phyloP scores from a whole-genome alignment of 495 filamentous ascomycete species.

The Annulohypoxylon nitens region DNA sequence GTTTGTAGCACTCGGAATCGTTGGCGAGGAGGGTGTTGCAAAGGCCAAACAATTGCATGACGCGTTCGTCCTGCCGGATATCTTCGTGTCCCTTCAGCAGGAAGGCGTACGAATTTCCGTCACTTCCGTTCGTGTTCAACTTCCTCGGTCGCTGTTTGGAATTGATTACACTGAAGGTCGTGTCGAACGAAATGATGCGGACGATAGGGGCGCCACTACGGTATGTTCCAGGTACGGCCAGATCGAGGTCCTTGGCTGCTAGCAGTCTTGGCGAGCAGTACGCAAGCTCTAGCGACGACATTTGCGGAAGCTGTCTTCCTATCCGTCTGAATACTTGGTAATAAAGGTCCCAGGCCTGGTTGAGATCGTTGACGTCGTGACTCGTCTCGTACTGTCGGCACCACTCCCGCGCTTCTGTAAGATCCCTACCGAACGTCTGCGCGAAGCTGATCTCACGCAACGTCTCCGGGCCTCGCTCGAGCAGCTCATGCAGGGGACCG shows the following conservation, averaged over 20 bases:
- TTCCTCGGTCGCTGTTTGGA: conserved; percentile 96
- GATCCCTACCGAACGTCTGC: conserved; percentile 95
- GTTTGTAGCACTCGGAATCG: conserved; percentile 95
- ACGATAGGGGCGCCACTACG: conserved; percentile 87
- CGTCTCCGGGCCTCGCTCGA: conserved; percentile 91
- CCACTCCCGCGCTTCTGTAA: conserved; percentile 94
- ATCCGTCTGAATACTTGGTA: conserved; percentile 98
- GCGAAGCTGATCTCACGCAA: conserved; percentile 95
- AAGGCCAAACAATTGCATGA: conserved; percentile 98
- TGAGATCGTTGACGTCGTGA: conserved; percentile 90
- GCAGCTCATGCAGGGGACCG: conserved; percentile 88
- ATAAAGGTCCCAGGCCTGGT: conserved; percentile 98
- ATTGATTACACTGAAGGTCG: conserved; percentile 89
- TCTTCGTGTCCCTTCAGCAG: conserved; percentile 97
- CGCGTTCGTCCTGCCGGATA: conserved; percentile 97
- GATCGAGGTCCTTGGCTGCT: conserved; percentile 81
- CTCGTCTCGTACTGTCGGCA: conserved; percentile 90
- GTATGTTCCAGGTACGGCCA: conserved; percentile 96
- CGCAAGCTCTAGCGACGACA: conserved; percentile 91
- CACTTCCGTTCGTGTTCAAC: conserved; percentile 87
- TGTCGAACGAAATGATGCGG: conserved; percentile 88
- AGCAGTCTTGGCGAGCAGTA: conserved; percentile 96
- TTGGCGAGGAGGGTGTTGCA: conserved; percentile 93
- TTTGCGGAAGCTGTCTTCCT: conserved; percentile 88
- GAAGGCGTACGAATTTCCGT: conserved; percentile 88